Base-by-base conservation (phyloP, 2,329 filamentous ascomycete genomes). In the Stachybotrys chartarum region DNA sequence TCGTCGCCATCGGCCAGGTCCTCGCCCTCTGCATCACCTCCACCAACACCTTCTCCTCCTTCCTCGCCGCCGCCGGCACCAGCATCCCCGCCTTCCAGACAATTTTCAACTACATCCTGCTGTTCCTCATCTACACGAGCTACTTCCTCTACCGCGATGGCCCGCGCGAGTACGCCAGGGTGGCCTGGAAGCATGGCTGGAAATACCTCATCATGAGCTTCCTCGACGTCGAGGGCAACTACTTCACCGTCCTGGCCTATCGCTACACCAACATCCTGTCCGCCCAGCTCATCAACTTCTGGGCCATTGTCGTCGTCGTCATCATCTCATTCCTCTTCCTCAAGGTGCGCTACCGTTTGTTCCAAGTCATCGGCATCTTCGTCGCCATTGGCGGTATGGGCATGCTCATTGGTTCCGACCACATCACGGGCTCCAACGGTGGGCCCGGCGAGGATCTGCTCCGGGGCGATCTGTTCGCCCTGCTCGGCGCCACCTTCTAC, bases 231-330 rank as follows among this genome's bases (percentile, higher is more conserved):
- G 83, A 97, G 74, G 94, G 94, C 58, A 99, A 99, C 75, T 99
- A 97, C 78, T 97, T 97, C 70, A 92, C 92, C 65, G 93, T 99
- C 52, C 81, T 97, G 52, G 94, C 93, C 6, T 99, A 97, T 76
- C 82, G 88, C 57, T 85, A 95, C 78, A 96, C 93, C 54, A 97
- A 92, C 66, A 87, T 97, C 63, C 81, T 97, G 51, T 94, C 88
- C 18, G 91, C 91, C 16, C 92, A 97, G 78, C 82, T 99, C 53
- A 91, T 99, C 75, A 97, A 97, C 79, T 97, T 97, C 76, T 97
- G 93, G 93, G 90, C 92, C 63, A 97, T 99, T 62, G 90, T 96
- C 52, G 86, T 93, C 59, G 94, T 99, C 24, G 91, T 97, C 18
- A 68, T 88, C 58, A 75, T 97, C 61, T 96, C 91, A 31, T 92